phyloP scores from a whole-genome alignment of 352 stramenopile genomes.

The Phytophthora palmivora region DNA sequence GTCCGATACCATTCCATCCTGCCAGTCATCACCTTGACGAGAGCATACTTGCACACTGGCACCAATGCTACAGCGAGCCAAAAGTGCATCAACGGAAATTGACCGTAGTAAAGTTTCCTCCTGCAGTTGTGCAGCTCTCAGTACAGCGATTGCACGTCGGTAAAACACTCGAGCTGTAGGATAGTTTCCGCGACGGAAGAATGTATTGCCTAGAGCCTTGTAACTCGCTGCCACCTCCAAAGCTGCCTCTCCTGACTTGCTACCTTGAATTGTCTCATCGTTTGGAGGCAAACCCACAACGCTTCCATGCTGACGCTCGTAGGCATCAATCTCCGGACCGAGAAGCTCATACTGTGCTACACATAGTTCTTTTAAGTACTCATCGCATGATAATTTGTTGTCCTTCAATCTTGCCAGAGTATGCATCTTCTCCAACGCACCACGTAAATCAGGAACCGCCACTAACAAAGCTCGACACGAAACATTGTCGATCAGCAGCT shows the following conservation, averaged over 20 bases:
- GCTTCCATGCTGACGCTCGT: conserved; percentile 57
- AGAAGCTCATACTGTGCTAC: conserved; percentile 49
- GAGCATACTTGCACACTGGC: conserved; percentile 60
- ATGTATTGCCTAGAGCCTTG: conserved; percentile 66
- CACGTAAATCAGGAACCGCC: conserved; percentile 55
- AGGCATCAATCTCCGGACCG: conserved; percentile 55
- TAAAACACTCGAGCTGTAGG: conserved; percentile 68
- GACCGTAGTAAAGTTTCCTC: conserved; percentile 48
- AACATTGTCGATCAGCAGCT: conserved; percentile 60
- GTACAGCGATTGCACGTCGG: conserved; percentile 57
- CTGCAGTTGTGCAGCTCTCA: conserved; percentile 52
- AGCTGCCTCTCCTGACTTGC: conserved; percentile 14
- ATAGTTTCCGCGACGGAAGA: conserved; percentile 72
- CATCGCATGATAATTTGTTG: conserved; percentile 43
- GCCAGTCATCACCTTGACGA: conserved; percentile 28
- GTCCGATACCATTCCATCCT: conserved; percentile 74
- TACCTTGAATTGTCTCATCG: conserved; percentile 1
- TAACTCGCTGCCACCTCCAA: conserved; percentile 40
- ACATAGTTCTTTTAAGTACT: conserved; percentile 54
- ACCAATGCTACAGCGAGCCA: conserved; percentile 54
- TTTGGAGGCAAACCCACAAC: conserved; percentile 59
- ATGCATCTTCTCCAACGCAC: conserved; percentile 60
- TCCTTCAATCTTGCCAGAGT: conserved; percentile 45
- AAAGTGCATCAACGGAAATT: conserved; percentile 39
- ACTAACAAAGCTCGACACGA: conserved; percentile 36